Evolutionary conservation across 805 yeast genomes (phyloP), one percentile per base, ranked within the genome.

Genomic region (Groenewaldozyma tartarivorans): DNA sequence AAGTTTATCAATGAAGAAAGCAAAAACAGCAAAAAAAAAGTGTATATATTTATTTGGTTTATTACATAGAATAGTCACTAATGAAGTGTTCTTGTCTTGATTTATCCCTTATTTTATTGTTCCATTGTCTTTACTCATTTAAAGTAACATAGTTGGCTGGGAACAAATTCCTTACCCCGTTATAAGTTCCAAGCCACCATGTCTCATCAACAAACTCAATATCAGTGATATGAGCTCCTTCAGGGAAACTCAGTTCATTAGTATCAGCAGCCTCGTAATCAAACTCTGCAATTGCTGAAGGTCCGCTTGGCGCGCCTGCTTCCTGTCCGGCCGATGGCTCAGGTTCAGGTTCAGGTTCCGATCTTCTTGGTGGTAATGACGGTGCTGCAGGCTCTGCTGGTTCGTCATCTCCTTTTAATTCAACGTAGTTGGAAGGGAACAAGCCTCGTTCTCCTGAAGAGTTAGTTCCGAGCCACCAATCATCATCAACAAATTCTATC

Each of bases 151-250:
- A 86, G 63, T 85, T 87, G 33, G 95, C 77, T 40, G 98, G 98
- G 77, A 90, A 88, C 42, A 90, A 68, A 43, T 92, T 92, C 50
- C 74, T 71, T 50, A 77, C 81, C 35, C 95, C 96, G 24, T 77
- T 64, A 51, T 79, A 70, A 47, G 75, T 77, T 39, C 98, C 98
- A 41, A 81, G 69, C 97, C 97, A 92, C 98, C 98, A 92, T 58
- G 85, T 95, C 35, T 85, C 95, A 53, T 87, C 95, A 15, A 84
- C 81, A 60, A 84, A 82, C 52, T 87, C 94, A 47, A 92, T 81
- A 45, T 86, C 82, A 16, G 76, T 67, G 47, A 92, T 86, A 45
- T 69, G 54, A 51, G 86, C 97, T 40, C 90, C 94, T 57, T 85
- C 95, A 19, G 67, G 72, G 60, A 92, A 92, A 2, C 77, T 72